These are phyloP conservation scores for Kodamaea laetipori DNA, from an alignment of 805 yeast genomes.

Conservation along the genomic window DNA sequence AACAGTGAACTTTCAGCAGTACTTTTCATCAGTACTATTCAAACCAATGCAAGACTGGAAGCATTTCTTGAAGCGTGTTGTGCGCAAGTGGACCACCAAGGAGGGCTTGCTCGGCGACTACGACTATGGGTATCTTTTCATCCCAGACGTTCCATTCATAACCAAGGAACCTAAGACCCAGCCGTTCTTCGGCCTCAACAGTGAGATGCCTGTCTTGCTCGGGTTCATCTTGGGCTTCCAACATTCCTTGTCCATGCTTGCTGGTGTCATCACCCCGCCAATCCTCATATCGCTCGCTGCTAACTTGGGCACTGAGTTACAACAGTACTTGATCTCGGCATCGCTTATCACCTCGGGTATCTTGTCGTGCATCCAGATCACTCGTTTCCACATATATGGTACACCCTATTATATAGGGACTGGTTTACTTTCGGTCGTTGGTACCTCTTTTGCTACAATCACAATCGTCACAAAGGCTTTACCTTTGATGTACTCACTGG, in stretches of 20 bases:
- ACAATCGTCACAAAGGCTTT: conserved; percentile 74
- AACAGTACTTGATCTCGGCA: conserved; percentile 40
- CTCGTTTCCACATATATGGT: conserved; percentile 72
- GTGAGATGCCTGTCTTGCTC: conserved; percentile 77
- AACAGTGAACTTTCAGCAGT: neutral
- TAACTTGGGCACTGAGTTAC: conserved; percentile 48
- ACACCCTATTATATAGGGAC: conserved; percentile 84
- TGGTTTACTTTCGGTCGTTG: conserved; percentile 86
- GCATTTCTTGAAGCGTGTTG: conserved; percentile 21
- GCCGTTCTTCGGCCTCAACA: conserved; percentile 81
- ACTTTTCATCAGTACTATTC: neutral
- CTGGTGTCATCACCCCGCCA: conserved; percentile 87
- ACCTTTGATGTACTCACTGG: conserved; percentile 77
- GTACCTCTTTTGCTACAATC: conserved; percentile 88
- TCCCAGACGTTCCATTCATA: conserved; percentile 75
- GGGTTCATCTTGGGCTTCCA: conserved; percentile 83
- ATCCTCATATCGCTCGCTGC: conserved; percentile 68
- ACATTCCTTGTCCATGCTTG: conserved; percentile 87
- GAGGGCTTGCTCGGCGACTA: conserved; percentile 88
- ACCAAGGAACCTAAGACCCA: conserved; percentile 51
- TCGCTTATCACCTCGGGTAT: conserved; percentile 47
- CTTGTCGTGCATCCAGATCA: conserved; percentile 72
- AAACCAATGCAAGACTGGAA: conserved; percentile 12
- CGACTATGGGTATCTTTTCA: conserved; percentile 76
- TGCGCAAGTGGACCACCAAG: conserved; percentile 61